Evolutionary conservation across 2,329 filamentous ascomycete species (phyloP), one percentile per base, ranked within the genome.

Genomic region (Botrytis aclada): DNA sequence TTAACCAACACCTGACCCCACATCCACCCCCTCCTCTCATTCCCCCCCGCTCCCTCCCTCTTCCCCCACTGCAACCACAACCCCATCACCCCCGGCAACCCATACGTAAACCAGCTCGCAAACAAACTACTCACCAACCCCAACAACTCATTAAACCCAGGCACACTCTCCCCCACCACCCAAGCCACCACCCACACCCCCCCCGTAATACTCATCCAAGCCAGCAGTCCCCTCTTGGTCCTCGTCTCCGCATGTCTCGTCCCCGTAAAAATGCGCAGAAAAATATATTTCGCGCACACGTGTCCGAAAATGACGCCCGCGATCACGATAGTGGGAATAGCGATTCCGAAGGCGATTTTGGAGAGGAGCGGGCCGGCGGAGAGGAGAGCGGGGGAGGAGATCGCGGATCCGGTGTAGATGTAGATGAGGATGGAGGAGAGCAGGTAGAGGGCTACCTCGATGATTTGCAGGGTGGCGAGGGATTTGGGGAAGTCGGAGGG

Each of bases 251-350:
- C 87, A 85, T 77, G 88, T 1, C 22, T 22, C 3, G 85, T 89
- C 72, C 87, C 86, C 83, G 29, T 1, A 5, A 91, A 92, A 9
- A 90, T 80, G 45, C 90, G 87, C 5, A 88, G 82, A 78, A 91
- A 93, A 73, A 92, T 83, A 77, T 90, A 90, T 78, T 91, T 92
- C 70, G 85, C 43, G 8, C 43, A 45, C 34, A 93, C 87, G 72
- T 90, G 88, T 10, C 87, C 90, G 78, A 92, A 90, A 75, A 93
- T 90, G 9, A 92, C 90, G 66, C 91, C 91, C 0, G 90, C 89
- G 66, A 93, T 88, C 69, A 93, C 84, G 73, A 93, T 93, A 3
- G 89, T 92, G 1, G 90, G 90, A 4, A 90, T 84, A 0, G 91
- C 91, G 74, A 93, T 83, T 25, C 89, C 90, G 82, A 89, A 93